Conservation (phyloP, 2,329 filamentous ascomycete genomes). For the Fusarium sp. region DNA sequence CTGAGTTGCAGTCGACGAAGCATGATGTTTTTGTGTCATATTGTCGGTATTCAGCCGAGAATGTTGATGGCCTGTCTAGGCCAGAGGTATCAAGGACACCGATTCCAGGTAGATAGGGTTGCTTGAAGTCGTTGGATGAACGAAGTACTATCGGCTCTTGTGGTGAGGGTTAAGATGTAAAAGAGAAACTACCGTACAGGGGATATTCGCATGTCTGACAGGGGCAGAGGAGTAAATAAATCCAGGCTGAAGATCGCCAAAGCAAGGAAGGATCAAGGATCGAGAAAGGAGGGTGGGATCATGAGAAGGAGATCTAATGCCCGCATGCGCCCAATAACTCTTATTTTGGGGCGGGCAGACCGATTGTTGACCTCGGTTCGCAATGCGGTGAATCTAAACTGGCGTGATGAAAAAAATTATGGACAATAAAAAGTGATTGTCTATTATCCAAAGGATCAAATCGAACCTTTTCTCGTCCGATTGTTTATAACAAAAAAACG, state of each 20-base stretch:
- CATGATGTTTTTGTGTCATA: constrained; percentile 37
- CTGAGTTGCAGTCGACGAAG: constrained; percentile 20
- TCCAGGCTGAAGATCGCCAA: constrained; percentile 16
- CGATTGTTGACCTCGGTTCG: constrained; percentile 34
- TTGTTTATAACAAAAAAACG: constrained; percentile 19
- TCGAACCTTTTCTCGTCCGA: constrained; percentile 26
- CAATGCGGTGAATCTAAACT: constrained; percentile 39
- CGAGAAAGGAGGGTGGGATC: constrained; percentile 21
- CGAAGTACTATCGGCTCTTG: background rate
- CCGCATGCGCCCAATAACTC: constrained; percentile 33
- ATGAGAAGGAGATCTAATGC: constrained; percentile 26
- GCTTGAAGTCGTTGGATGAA: background rate
- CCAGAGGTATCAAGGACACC: background rate
- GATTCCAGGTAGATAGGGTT: background rate
- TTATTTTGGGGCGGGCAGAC: constrained; percentile 5
- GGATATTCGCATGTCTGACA: constrained; percentile 30
- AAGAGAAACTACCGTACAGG: constrained; percentile 20
- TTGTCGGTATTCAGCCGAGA: background rate
- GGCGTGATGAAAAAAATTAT: constrained; percentile 17
- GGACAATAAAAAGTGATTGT: background rate
- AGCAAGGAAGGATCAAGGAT: constrained; percentile 16
- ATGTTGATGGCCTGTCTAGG: background rate
- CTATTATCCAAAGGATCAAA: background rate
- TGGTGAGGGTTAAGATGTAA: background rate
- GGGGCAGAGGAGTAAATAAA: constrained; percentile 4